Base-by-base conservation (phyloP, 1,284 basidiomycete genomes). In the Tilletia setariae region DNA sequence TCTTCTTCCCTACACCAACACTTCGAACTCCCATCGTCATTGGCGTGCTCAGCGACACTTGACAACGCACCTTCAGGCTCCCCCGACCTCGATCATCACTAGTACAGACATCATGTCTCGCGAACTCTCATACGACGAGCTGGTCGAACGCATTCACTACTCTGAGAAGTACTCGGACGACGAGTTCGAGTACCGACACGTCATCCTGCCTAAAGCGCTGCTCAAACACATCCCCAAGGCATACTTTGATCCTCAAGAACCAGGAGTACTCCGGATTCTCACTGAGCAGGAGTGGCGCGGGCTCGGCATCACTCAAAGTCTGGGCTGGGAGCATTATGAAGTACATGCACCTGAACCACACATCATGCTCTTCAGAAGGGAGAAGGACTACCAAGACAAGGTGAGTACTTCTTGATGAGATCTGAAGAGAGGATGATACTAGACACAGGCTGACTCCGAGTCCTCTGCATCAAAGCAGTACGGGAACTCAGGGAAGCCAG, bases 281-380 rank as follows among this genome's bases (percentile, higher is more conserved):
- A 85, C 87, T 2, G 94, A 97, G 82, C 84, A 87, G 51, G 94
- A 98, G 84, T 98, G 94, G 94, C 87, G 94, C 80, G 91, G 91
- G 0, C 94, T 98, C 70, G 94, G 94, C 13, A 96, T 96, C 79
- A 93, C 91, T 40, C 94, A 97, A 84, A 94, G 92, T 83, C 85
- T 95, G 63, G 94, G 94, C 11, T 98, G 94, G 94, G 91, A 94
- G 82, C 94, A 97, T 79, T 97, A 96, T 78, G 94, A 95, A 85
- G 92, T 96, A 46, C 94, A 96, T 81, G 91, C 76, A 13, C 76
- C 74, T 88, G 85, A 88, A 89, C 81, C 81, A 16, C 81, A 82
- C 67, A 82, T 82, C 51, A 68, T 82, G 56, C 83, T 86, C n/a
- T 86, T 86, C 75, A 78, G 85, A 66, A 80, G 85, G 46, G 83